Percentiles rank a stretch among this genome's conserved stretches.
Conservation (phyloP, 306 rosid genomes). For the Lathyrus aphaca region DNA sequence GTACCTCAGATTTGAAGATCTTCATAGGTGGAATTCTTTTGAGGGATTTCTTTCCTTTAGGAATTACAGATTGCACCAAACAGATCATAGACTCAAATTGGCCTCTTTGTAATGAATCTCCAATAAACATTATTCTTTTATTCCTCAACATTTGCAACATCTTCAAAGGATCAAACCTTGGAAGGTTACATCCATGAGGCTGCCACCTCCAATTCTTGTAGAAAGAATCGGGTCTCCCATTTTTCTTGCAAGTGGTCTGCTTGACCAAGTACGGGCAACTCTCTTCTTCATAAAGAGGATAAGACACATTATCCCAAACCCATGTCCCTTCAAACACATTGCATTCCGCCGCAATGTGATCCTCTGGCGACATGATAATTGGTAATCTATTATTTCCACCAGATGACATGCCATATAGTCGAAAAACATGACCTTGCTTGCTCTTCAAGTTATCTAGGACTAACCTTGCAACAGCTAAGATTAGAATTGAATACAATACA, state of each 20-base stretch:
- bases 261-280: slow-evolving; percentile 85
- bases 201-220: slow-evolving; percentile 95
- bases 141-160: slow-evolving; percentile 70
- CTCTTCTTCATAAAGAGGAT: slow-evolving; percentile 74
- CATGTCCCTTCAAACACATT: slow-evolving; percentile 80
- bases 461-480: slow-evolving; percentile 61
- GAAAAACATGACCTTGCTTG: slow-evolving; percentile 48
- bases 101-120: slow-evolving; percentile 87
- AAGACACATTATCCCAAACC: slow-evolving; percentile 84
- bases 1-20: slow-evolving; percentile 74
- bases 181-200: slow-evolving; percentile 76
- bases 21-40: slow-evolving; percentile 80
- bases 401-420: slow-evolving; percentile 41
- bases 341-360: slow-evolving; percentile 61
- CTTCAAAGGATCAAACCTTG: slow-evolving; percentile 88
- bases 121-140: slow-evolving; percentile 83
- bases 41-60: slow-evolving; percentile 73
- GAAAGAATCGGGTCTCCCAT: slow-evolving; percentile 87
- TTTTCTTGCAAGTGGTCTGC: slow-evolving; percentile 80
- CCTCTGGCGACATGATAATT: slow-evolving; percentile 54
- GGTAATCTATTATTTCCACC: slow-evolving; percentile 46
- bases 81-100: slow-evolving; percentile 94
- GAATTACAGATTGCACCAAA: slow-evolving; percentile 76
- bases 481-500: slow-evolving; percentile 63
- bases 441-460: slow-evolving; percentile 64